Percentiles rank a stretch among this genome's conserved stretches.
Evolutionary conservation across 2,329 filamentous ascomycete species (phyloP).

Genomic region (Paramyrothecium roridum): DNA sequence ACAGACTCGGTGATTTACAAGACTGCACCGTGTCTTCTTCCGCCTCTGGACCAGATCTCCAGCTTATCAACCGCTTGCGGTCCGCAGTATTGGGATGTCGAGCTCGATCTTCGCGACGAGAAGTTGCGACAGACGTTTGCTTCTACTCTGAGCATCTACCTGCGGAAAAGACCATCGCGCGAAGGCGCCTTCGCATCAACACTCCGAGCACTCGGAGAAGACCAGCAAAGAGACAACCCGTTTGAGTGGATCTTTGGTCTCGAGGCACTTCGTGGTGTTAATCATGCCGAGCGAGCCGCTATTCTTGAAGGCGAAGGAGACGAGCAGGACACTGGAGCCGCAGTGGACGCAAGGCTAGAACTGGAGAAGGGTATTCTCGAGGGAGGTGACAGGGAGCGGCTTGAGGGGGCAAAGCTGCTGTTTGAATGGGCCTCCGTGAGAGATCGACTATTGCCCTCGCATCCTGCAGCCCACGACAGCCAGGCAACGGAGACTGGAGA

Average conservation of each 20-base stretch:
- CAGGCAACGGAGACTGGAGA: constrained; percentile 27
- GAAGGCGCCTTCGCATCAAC: constrained; percentile 72
- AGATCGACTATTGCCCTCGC: constrained; percentile 23
- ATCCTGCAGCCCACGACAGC: constrained; percentile 24
- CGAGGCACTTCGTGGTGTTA: constrained; percentile 50
- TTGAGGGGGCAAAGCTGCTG: constrained; percentile 48
- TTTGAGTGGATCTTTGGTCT: constrained; percentile 76
- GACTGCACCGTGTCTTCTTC: constrained; percentile 57
- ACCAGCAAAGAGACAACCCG: constrained; percentile 33
- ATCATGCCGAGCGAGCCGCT: constrained; percentile 63
- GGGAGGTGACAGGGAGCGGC: constrained; percentile 33
- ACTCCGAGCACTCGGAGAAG: constrained; percentile 64
- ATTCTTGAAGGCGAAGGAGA: constrained; percentile 53
- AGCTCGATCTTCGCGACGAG: constrained; percentile 69
- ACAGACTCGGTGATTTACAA: constrained; percentile 35
- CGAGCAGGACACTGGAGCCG: constrained; percentile 44
- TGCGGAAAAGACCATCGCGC: constrained; percentile 66
- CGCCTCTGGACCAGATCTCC: constrained; percentile 62
- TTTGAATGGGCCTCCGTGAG: constrained; percentile 56
- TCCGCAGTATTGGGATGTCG: constrained; percentile 75
- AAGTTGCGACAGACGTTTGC: constrained; percentile 59
- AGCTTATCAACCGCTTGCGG: constrained; percentile 58
- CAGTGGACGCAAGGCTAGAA: constrained; percentile 69
- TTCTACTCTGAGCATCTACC: constrained; percentile 68
- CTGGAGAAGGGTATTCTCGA: constrained; percentile 50